These are phyloP conservation scores for Thielaviopsis punctulata DNA, from an alignment of 2,329 filamentous ascomycete genomes.

Conservation along the genomic window DNA sequence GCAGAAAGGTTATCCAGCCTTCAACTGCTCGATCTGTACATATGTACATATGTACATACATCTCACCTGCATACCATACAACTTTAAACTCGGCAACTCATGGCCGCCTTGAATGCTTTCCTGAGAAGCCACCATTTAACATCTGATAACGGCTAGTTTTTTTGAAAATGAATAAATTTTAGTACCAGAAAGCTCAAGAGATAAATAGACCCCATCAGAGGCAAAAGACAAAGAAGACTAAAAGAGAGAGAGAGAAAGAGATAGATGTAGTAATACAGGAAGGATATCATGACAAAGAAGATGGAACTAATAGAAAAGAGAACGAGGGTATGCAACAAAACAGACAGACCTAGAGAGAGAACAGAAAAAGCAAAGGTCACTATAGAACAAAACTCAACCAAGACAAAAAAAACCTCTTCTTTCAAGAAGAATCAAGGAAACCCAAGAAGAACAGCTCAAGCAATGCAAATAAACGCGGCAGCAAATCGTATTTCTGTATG, in stretches of 20 bases:
- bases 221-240: too few species aligned
- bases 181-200: not conserved
- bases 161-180: not conserved
- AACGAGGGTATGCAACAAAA: too few species aligned
- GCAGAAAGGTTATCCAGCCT: too few species aligned
- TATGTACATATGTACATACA: not conserved
- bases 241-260: not conserved
- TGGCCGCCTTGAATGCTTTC: too few species aligned
- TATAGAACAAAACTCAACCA: conserved; percentile 1
- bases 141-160: not conserved
- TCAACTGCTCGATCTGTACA: too few species aligned
- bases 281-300: not conserved
- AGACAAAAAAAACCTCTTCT: not conserved
- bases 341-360: conserved; percentile 8
- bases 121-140: too few species aligned
- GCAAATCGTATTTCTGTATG: too few species aligned
- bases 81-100: too few species aligned
- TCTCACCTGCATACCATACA: not conserved
- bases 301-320: not conserved
- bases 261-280: not conserved
- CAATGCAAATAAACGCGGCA: conserved; percentile 12
- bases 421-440: conserved; percentile 2
- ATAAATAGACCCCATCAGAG: too few species aligned
- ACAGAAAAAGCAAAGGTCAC: conserved; percentile 6
- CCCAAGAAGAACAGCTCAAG: conserved; percentile 9